phyloP scores from a whole-genome alignment of 306 rosid genomes.

The Quercus robur region DNA sequence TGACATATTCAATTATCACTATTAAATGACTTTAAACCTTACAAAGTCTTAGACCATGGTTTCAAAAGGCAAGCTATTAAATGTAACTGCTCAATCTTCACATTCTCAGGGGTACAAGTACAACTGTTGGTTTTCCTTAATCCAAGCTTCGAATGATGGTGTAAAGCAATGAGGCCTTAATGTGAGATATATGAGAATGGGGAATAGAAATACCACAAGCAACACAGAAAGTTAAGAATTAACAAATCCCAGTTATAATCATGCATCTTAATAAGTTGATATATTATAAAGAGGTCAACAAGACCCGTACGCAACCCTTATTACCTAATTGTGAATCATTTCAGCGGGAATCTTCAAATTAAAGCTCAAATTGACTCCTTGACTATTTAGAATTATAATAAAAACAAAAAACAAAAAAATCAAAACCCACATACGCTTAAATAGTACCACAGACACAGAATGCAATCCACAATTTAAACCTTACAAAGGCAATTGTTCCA shows the following conservation, averaged over 20 bases:
- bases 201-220: neutral
- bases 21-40: too few species aligned
- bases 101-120: neutral
- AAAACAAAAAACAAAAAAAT: too few species aligned
- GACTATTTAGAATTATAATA: neutral
- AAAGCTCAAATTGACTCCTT: neutral
- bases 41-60: neutral
- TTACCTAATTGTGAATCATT: neutral
- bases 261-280: neutral
- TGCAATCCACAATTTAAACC: neutral
- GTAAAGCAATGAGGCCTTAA: neutral
- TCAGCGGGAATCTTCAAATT: neutral
- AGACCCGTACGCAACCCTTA: neutral
- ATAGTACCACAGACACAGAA: neutral
- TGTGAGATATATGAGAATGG: neutral
- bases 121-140: neutral
- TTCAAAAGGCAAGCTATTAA: neutral
- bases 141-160: neutral
- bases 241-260: neutral
- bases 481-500: neutral
- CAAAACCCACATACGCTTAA: neutral
- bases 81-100: neutral
- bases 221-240: neutral
- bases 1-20: too few species aligned
- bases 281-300: neutral